Conservation (phyloP, 129 eudicot species). For the Flaveria ramosissima region DNA sequence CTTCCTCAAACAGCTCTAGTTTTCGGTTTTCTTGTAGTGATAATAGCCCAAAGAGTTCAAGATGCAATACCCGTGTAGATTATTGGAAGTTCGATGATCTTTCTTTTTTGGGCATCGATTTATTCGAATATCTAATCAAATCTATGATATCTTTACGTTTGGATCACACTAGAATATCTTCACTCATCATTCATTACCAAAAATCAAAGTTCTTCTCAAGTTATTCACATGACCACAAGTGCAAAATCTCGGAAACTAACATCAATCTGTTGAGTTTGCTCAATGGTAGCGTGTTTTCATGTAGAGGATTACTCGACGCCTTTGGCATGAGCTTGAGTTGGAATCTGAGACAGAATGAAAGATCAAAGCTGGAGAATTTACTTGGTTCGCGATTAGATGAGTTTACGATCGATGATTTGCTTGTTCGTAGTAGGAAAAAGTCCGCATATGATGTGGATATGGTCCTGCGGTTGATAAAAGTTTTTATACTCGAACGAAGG, state of each 20-base stretch:
- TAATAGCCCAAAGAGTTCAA: constrained; percentile 33
- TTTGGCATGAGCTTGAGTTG: constrained; percentile 43
- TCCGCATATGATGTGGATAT: constrained; percentile 51
- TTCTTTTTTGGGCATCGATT: constrained; percentile 27
- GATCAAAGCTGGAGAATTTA: constrained; percentile 36
- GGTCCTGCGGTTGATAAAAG: constrained; percentile 44
- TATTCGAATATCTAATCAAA: constrained; percentile 40
- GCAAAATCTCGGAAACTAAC: constrained; percentile 38
- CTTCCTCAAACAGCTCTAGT: constrained; percentile 45
- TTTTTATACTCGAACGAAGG: constrained; percentile 31
- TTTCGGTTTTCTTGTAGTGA: constrained; percentile 46
- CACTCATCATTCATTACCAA: constrained; percentile 55
- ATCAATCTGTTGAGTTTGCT: constrained; percentile 46
- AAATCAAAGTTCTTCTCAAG: constrained; percentile 29
- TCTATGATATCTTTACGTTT: constrained; percentile 46
- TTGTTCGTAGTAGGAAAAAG: constrained; percentile 41
- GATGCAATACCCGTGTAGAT: constrained; percentile 19
- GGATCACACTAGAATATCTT: constrained; percentile 45
- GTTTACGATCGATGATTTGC: constrained; percentile 53
- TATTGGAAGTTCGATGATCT: constrained; percentile 62
- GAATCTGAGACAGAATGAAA: constrained; percentile 31
- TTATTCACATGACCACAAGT: constrained; percentile 34
- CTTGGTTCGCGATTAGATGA: constrained; percentile 58
- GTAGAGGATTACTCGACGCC: constrained; percentile 38
- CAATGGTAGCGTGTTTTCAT: constrained; percentile 35